Evolutionary conservation across 2,329 filamentous ascomycete species (phyloP), one percentile per base, ranked within the genome.

Genomic region (Monilinia laxa): DNA sequence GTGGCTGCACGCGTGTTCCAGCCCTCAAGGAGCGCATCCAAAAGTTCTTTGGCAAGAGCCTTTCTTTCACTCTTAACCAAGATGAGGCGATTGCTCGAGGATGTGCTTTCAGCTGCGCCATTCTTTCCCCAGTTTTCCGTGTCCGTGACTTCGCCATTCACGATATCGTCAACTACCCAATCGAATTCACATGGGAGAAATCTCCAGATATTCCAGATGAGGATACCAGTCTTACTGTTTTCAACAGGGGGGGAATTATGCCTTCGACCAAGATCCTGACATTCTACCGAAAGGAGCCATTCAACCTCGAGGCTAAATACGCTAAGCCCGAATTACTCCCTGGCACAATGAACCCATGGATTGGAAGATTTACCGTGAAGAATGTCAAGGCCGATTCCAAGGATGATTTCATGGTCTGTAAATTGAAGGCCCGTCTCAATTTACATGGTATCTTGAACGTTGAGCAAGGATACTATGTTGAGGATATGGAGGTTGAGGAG

Each of bases 401-500:
- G 78, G 92, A 96, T 68, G 95, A 98, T 78, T 99, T 98, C 80
- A 98, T 99, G 94, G 96, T 98, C 76, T 99, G 95, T 90, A 99
- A 99, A 84, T 89, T 99, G 70, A 98, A 98, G 87, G 94, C 95
- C 58, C 89, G 95, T 71, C 87, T 99, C 66, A 99, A 99, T 82
- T 87, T 98, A 71, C 93, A 98, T 82, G 95, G 95, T 79, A 87
- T 99, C 68, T 84, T 99, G 72, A 98, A 98, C 77, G 90, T 99
- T 49, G 95, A 99, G 83, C 93, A 89, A 70, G 95, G 93, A 69
- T 99, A 99, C 84, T 98, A 92, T 76, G 95, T 99, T 64, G 95
- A 99, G 83, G 95, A 99, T 78, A 88, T 96, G 76, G 95, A 99
- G 81, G 89, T 98, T 66, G 95, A 99, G 82, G 93, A 97, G 82